phyloP scores from a whole-genome alignment of 768 basidiomycete species.

The Collybia mongolica region DNA sequence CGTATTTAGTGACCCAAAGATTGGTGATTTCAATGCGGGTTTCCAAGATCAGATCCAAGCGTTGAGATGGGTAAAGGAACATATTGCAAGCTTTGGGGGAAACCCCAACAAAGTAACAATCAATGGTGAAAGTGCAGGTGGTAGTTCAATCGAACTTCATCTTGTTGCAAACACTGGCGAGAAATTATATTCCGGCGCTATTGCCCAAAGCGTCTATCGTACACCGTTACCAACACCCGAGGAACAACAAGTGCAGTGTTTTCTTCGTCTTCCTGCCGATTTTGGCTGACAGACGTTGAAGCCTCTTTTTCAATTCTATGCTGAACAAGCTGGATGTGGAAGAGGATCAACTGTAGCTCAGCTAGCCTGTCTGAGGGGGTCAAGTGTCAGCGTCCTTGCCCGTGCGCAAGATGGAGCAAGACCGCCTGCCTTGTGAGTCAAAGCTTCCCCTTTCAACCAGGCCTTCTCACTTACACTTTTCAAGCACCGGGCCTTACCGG shows the following conservation, averaged over 20 bases:
- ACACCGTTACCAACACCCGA: constrained; percentile 49
- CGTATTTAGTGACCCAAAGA: constrained; percentile 40
- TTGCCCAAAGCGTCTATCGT: constrained; percentile 62
- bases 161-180: constrained; percentile 42
- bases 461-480: constrained; percentile 22
- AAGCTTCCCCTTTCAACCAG: constrained; percentile 19
- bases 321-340: constrained; percentile 48
- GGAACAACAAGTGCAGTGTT: constrained; percentile 45
- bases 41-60: constrained; percentile 57
- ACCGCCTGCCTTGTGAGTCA: constrained; percentile 39
- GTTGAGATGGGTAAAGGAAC: constrained; percentile 60
- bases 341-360: constrained; percentile 28
- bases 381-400: constrained; percentile 49
- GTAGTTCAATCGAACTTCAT: constrained; percentile 55
- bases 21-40: constrained; percentile 17
- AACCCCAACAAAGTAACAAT: constrained; percentile 56
- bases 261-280: background rate
- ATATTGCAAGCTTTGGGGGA: constrained; percentile 66
- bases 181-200: constrained; percentile 50
- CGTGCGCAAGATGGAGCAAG: constrained; percentile 50
- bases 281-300: constrained; percentile 14
- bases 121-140: constrained; percentile 63
- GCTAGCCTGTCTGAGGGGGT: constrained; percentile 48
- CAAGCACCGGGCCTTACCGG: constrained; percentile 28
- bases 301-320: constrained; percentile 54